Evolutionary conservation across 2,329 filamentous ascomycete species (phyloP), one percentile per base, ranked within the genome.

Genomic region (Pezicula neosporulosa): DNA sequence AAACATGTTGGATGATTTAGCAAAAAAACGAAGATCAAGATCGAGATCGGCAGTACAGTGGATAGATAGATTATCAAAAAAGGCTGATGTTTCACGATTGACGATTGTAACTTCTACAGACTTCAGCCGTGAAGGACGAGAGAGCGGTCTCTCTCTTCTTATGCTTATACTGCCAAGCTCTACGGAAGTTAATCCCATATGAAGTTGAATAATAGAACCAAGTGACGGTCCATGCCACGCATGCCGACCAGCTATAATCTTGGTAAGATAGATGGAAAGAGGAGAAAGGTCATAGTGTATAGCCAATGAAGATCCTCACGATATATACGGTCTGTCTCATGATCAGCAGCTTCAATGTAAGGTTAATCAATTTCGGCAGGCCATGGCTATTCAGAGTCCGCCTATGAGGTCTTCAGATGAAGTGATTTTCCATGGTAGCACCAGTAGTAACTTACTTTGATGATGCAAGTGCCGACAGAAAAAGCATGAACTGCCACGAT

Each of bases 131-230:
- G 30, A 3, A 10, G 7, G 18, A 48, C 18, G 21, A 15, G 35
- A 50, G 28, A 16, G 38, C 16, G 38, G 30, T 19, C 45, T n/a
- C n/a, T n/a, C n/a, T n/a, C n/a, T 49, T 33, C 53, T 42, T 54
- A 55, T 53, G 51, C 38, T 41, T 50, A 53, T 52, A 55, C 37
- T 55, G 54, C 52, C 53, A 56, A 52, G 49, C 4, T 10, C 44
- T 24, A 6, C 42, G 42, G 43, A 30, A 12, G n/a, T 12, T 19
- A 9, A 35, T 47, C 44, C 30, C 27, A 24, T 37, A 37, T 44
- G 38, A 54, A 42, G 45, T 52, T 43, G 30, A 33, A 33, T 13
- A 33, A 53, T 46, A 42, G 44, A 53, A 53, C 24, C 16, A 19
- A 30, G 33, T 28, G 19, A 19, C 39, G 33, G 28, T 33, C 47